A percentile compares a stretch with the other conserved stretches of the same genome.
Conservation (phyloP, 139 green algal genomes). For the Micractinium sp. region DNA sequence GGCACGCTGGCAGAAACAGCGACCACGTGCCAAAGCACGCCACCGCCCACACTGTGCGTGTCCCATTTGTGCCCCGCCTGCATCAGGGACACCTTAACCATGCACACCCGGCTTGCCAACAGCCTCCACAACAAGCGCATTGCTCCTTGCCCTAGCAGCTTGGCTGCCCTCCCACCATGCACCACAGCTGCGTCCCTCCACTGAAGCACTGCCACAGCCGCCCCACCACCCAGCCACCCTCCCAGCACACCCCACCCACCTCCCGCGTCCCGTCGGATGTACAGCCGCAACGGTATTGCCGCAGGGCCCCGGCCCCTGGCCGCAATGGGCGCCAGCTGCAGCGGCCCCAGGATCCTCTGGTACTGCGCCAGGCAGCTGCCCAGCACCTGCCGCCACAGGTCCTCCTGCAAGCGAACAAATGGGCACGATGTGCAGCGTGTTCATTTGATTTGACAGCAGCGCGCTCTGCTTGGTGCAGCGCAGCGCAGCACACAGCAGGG, state of each 20-base stretch:
- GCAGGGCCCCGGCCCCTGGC: slow-evolving; percentile 20
- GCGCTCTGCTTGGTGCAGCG: background rate
- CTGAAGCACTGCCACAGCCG: background rate
- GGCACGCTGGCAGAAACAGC: background rate
- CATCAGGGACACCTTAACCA: too few species aligned
- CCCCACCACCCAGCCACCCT: background rate
- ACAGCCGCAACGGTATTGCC: slow-evolving; percentile 45
- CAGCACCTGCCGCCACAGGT: slow-evolving; percentile 24
- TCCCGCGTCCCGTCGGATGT: slow-evolving; percentile 3
- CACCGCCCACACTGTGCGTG: too few species aligned
- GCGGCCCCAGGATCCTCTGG: background rate
- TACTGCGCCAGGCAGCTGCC: slow-evolving; percentile 5
- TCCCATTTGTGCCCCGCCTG: too few species aligned
- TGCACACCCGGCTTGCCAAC: too few species aligned
- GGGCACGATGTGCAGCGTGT: background rate
- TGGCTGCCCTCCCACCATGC: too few species aligned
- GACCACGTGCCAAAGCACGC: too few species aligned
- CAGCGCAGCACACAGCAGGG: background rate
- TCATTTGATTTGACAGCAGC: background rate
- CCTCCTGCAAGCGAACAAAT: background rate
- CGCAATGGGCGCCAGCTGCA: slow-evolving; percentile 25
- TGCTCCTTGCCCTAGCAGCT: background rate
- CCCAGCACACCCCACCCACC: background rate
- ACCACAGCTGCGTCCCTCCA: background rate
- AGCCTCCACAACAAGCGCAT: too few species aligned